Evolutionary conservation across 2,329 filamentous ascomycete species (phyloP).

Genomic region (Calycina herbarum): DNA sequence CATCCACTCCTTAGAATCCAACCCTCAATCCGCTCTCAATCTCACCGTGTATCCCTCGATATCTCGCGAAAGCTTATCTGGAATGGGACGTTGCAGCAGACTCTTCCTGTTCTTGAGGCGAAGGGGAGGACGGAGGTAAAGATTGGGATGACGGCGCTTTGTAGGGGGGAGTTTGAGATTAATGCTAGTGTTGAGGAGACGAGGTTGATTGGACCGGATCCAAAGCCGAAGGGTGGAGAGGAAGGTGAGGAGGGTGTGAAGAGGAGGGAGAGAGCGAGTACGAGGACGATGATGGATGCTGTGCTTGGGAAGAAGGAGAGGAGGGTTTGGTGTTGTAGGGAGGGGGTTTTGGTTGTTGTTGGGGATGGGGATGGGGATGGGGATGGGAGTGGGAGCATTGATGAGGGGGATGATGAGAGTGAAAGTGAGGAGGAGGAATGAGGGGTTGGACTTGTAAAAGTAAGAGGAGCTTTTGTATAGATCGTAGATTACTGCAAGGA

Average conservation of each 20-base stretch:
- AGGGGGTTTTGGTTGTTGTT: slow-evolving; percentile 56
- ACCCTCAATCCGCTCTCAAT: slow-evolving; percentile 71
- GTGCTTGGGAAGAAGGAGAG: slow-evolving; percentile 60
- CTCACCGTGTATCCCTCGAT: slow-evolving; percentile 68
- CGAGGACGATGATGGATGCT: slow-evolving; percentile 57
- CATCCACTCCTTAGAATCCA: slow-evolving; percentile 73
- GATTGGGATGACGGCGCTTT: slow-evolving; percentile 73
- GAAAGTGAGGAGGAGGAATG: background rate
- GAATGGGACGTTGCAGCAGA: slow-evolving; percentile 80
- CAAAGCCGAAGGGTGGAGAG: slow-evolving; percentile 30
- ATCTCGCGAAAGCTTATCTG: slow-evolving; percentile 79
- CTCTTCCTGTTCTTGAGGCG: slow-evolving; percentile 62
- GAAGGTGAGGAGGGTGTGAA: slow-evolving; percentile 29
- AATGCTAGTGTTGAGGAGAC: slow-evolving; percentile 81
- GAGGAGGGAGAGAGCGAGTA: slow-evolving; percentile 49
- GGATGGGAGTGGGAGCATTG: background rate
- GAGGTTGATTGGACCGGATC: slow-evolving; percentile 43
- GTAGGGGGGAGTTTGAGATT: slow-evolving; percentile 80
- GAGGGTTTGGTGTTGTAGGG: slow-evolving; percentile 64
- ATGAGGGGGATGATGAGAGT: background rate
- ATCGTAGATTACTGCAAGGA: background rate
- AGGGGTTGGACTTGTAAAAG: background rate
- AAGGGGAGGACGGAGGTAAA: slow-evolving; percentile 59
- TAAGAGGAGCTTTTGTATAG: background rate
- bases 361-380: slow-evolving; percentile 46